Base-by-base conservation (phyloP, 805 yeast genomes). In the Barnettozyma sucrosica region DNA sequence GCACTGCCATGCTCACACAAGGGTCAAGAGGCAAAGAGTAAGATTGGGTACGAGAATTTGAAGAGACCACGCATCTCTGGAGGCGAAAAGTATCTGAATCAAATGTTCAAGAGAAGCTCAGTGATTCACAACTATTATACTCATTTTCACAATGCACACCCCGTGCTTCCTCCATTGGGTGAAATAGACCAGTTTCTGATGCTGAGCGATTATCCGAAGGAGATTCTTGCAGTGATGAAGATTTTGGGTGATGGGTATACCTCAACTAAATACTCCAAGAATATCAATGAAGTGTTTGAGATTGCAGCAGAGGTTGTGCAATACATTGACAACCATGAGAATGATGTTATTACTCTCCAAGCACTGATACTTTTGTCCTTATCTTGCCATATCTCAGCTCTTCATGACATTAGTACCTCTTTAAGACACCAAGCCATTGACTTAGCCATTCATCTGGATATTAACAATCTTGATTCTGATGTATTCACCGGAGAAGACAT, bases 311-410 rank as follows among this genome's bases (percentile, higher is more conserved):
- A 68, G 37, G 57, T 70, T 4, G 45, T 65, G 1, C 63, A 60
- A 18, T 61, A 61, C 28, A 60, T 60, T 8, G 54, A 52, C 21
- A 41, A 68, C 53, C 44, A 43, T 4, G 36, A 57, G 53, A 65
- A 66, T 36, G 81, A 76, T 57, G 58, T 76, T 6, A 55, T 75
- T 3, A 57, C 76, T 0, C 48, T 76, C 19, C 81, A 76, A 50
- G 55, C 71, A 0, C 51, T 76, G 39, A 55, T 73, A 8, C 46
- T 76, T 11, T 44, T 72, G 8, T 65, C 76, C 0, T 65, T 76
- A 55, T 66, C 71, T 4, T 66, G 77, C 14, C 81, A 76, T 51
- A 72, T 76, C 23, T 73, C 79, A n/a, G 72, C 80, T 0, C 53
- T 76, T 8, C 81, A 76, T 54, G 75, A 70, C 34, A 51, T 75